Evolutionary conservation across 2,329 filamentous ascomycete species (phyloP), one percentile per base, ranked within the genome.

Genomic region (Aspergillus sp.): DNA sequence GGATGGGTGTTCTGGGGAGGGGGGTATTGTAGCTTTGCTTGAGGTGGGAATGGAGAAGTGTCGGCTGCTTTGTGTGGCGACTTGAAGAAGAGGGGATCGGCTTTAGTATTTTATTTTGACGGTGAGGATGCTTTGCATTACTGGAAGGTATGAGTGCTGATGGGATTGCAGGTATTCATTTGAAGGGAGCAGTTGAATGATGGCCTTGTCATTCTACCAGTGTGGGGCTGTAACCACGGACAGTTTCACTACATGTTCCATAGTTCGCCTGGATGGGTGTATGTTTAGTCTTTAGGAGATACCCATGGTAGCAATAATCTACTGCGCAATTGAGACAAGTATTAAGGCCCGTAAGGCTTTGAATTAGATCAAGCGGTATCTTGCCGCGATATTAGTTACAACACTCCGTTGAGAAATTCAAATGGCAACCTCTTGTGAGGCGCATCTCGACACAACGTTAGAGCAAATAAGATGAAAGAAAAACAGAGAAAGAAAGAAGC

Each of bases 221-320:
- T 39, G 49, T 25, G 36, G 48, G 32, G 41, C 32, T 36, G 25
- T 54, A 57, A 49, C 30, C 49, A 53, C 60, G 50, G 55, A 48
- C 32, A 45, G 53, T 19, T 56, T 50, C 36, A 47, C 51, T 60
- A 32, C 45, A 59, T 47, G 57, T 53, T 60, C 30, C 50, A 56
- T 51, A 30, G 45, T 30, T 43, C 53, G 30, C 52, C 57, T 57
- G 41, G 38, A 61, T 52, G 45, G 43, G 54, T 59, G 58, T 60
- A 58, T 60, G 60, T 70, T 62, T 69, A 58, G 53, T 63, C 62
- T 55, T 63, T 65, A 65, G 59, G 60, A 69, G 66, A 70, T 70
- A 70, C 68, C 68, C 68, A 69, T 69, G 57, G 60, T 62, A 63
- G 59, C 58, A 62, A 57, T 45, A 52, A 58, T 62, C 47, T 63